Conservation (phyloP, 2,329 filamentous ascomycete species). For the Colletotrichum liaoningense region DNA sequence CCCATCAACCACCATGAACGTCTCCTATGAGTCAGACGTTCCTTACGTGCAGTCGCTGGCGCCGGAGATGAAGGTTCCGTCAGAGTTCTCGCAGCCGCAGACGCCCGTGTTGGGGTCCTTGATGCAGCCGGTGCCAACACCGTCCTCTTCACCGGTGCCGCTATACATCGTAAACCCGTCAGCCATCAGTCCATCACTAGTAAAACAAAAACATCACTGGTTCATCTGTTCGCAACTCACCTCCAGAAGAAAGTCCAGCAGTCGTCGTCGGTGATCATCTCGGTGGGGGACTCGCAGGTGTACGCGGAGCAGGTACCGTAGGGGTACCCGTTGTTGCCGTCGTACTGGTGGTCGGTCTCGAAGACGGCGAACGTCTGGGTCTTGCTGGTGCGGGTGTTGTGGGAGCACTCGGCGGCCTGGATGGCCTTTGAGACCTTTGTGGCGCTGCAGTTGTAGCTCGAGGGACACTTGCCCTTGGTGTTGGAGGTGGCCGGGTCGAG, state of each 20-base stretch:
- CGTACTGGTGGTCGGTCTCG: slow-evolving; percentile 32
- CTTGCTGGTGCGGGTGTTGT: slow-evolving; percentile 31
- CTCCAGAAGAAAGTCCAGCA: slow-evolving; percentile 36
- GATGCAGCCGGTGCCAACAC: slow-evolving; percentile 25
- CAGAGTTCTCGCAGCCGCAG: slow-evolving; percentile 33
- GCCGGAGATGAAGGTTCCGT: slow-evolving; percentile 28
- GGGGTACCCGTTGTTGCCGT: slow-evolving; percentile 21
- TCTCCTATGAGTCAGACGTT: background rate
- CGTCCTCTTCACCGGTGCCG: background rate
- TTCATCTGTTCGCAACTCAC: background rate
- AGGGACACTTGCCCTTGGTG: slow-evolving; percentile 32
- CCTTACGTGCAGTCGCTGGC: slow-evolving; percentile 17
- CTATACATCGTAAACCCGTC: background rate
- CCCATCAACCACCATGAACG: background rate
- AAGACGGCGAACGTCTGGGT: slow-evolving; percentile 33
- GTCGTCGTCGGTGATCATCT: slow-evolving; percentile 26
- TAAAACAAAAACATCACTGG: background rate
- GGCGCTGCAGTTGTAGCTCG: slow-evolving; percentile 25
- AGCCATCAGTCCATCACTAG: background rate
- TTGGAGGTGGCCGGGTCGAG: slow-evolving; percentile 33
- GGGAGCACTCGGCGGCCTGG: slow-evolving; percentile 35
- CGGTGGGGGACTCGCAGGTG: slow-evolving; percentile 17
- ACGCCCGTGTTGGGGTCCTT: slow-evolving; percentile 31
- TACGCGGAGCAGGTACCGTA: slow-evolving; percentile 34
- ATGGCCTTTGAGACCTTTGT: slow-evolving; percentile 34